Evolutionary conservation across 2,329 filamentous ascomycete species (phyloP), one percentile per base, ranked within the genome.

Genomic region (Fusarium piperis): DNA sequence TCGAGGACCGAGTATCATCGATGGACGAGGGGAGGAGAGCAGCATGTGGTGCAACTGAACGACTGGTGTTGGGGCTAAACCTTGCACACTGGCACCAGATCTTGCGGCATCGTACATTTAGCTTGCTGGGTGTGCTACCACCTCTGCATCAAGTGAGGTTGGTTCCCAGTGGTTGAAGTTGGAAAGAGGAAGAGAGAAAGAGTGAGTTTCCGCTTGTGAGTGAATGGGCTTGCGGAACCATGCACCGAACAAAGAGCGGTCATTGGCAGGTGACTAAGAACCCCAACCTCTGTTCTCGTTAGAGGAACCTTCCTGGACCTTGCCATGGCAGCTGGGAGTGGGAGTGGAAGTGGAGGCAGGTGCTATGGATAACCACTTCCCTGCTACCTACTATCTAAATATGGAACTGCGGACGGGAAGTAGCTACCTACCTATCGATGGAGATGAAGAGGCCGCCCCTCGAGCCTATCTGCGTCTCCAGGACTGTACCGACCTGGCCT

Each of bases 61-160:
- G 60, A 51, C 63, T 60, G 67, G 30, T 63, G 61, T 57, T 68
- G 70, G 69, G 71, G 62, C 62, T 63, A 58, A 70, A 66, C 72
- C 67, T 73, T 66, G 65, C 71, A 68, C 66, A 71, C 71, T 68
- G 63, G 73, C 52, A 74, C 75, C 58, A 77, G 75, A 77, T 77
- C 75, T 74, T 60, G 70, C 71, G 74, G 75, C 69, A 77, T 75
- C 70, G 63, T 69, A 70, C 73, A 72, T 74, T 68, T 75, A 67
- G 66, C 60, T 61, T 64, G 32, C 62, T 67, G 65, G 57, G 52
- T 66, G 70, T 71, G 74, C 66, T 64, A 69, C 59, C 63, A 57
- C 61, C 32, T 69, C 60, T 63, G 62, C 61, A 68, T 68, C 59
- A 32, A 39, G 30, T 48, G 16, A 65, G 51, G 48, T 32, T 51